Evolutionary conservation across 2,329 filamentous ascomycete genomes (phyloP), one percentile per base, ranked within the genome.

Genomic region (Colletotrichum phormii): DNA sequence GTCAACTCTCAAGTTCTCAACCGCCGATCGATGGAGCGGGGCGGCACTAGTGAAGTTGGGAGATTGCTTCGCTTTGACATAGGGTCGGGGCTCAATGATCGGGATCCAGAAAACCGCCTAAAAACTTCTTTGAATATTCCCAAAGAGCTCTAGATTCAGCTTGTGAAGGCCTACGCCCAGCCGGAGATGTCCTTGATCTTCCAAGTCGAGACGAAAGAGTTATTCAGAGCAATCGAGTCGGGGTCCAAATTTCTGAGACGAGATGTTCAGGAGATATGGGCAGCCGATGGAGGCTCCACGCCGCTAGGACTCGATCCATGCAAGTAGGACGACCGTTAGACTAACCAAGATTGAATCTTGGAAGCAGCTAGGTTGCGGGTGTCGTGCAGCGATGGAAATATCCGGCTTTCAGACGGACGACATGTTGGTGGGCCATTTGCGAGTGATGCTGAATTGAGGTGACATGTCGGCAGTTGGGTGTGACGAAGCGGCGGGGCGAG

Each of bases 11-110:
- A 49, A 8, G 42, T 26, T 9, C 24, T 58, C 54, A 26, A 37
- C 54, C 15, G 71, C 37, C 60, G 71, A 73, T 73, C 66, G 37
- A 64, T 37, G 42, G 33, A 55, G 67, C 46, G 37, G 31, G 49
- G 46, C n/a, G 29, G 12, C 33, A n/a, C 54, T 42, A 66, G 67
- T 60, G 42, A 26, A 11, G 55, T 42, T 22, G 33, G 42, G 59
- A 58, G 33, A 58, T 61, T 60, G 11, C 37, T 26, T 59, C 64
- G 65, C 59, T 64, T 69, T 37, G 51, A 51, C 42, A 37, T 53
- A 29, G 12, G 11, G 8, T 18, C 58, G 5, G 51, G 37, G 69
- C 18, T 51, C 24, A 29, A 26, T 18, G 11, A 42, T 49, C 18
- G 42, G 42, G 57, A 46, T n/a, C 61, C 49, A 37, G 29, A 29